Conservation (phyloP, 2,329 filamentous ascomycete species). For the Aspergillus awamori region DNA sequence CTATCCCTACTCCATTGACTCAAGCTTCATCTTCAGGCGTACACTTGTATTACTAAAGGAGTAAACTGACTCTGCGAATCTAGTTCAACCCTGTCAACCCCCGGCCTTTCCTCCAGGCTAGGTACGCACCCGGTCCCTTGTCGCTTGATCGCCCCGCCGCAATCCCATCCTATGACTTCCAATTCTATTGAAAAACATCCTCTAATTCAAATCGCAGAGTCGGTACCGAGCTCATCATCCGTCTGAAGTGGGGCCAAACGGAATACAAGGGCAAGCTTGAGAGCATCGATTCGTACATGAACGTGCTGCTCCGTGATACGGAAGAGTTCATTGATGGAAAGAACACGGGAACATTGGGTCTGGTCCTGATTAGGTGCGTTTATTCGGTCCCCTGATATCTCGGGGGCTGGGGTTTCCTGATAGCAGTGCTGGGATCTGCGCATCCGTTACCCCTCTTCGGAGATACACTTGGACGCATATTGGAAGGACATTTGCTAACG, state of each 20-base stretch:
- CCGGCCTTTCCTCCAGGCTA: slow-evolving; percentile 90
- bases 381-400: background rate
- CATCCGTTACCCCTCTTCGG: background rate
- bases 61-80: background rate
- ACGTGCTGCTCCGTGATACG: slow-evolving; percentile 86
- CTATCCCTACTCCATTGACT: background rate
- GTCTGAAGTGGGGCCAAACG: slow-evolving; percentile 96
- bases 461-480: too few species aligned
- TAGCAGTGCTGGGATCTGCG: background rate
- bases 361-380: slow-evolving; percentile 84
- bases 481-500: background rate
- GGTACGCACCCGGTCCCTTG: slow-evolving; percentile 60
- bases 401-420: background rate
- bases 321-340: slow-evolving; percentile 92
- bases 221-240: slow-evolving; percentile 86
- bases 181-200: too few species aligned
- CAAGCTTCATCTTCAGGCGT: slow-evolving; percentile 22
- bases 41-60: too few species aligned
- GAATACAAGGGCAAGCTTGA: slow-evolving; percentile 95
- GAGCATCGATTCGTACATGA: slow-evolving; percentile 98
- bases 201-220: slow-evolving; percentile 58
- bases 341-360: slow-evolving; percentile 79
- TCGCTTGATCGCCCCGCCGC: background rate
- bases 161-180: background rate
- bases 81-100: slow-evolving; percentile 94